Conservation (phyloP, 23 red algal genomes). For the Gracilaria domingensis region DNA sequence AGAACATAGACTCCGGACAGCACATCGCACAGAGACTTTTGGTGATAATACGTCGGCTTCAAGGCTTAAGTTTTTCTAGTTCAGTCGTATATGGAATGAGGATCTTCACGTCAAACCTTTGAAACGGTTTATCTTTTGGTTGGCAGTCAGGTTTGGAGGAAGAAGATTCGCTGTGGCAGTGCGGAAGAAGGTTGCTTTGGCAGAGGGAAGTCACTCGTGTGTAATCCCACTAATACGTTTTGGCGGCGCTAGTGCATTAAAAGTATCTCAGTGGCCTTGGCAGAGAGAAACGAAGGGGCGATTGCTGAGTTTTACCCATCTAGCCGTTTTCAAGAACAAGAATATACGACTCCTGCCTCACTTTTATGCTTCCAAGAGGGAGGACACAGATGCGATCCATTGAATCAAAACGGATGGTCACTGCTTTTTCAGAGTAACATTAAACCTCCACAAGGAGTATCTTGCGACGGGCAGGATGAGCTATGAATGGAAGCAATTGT, state of each 20-base stretch:
- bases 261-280: constrained; percentile 73
- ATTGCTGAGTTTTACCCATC: not conserved
- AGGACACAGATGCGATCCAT: too few relatives aligned
- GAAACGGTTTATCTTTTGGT: constrained; percentile 63
- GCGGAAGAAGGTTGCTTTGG: constrained; percentile 43
- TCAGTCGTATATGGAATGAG: constrained; percentile 68
- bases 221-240: constrained; percentile 40
- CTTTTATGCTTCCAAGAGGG: too few relatives aligned
- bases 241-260: constrained; percentile 41
- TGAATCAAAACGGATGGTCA: too few relatives aligned
- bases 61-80: constrained; percentile 23
- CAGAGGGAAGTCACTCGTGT: constrained; percentile 71
- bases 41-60: constrained; percentile 63
- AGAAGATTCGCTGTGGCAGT: constrained; percentile 54
- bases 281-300: constrained; percentile 56
- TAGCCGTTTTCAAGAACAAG: too few relatives aligned
- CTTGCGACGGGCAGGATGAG: too few relatives aligned
- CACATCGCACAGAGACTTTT: constrained; percentile 65
- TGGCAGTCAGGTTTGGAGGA: constrained; percentile 29
- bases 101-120: constrained; percentile 10
- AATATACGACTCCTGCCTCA: too few relatives aligned
- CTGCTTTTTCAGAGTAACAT: too few relatives aligned
- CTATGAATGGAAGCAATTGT: too few relatives aligned
- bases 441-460: too few relatives aligned
- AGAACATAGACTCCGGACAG: constrained; percentile 56